Percentiles rank a stretch among this genome's conserved stretches.
Conservation (phyloP, 2,329 filamentous ascomycete species). For the Hypomyces perniciosus region DNA sequence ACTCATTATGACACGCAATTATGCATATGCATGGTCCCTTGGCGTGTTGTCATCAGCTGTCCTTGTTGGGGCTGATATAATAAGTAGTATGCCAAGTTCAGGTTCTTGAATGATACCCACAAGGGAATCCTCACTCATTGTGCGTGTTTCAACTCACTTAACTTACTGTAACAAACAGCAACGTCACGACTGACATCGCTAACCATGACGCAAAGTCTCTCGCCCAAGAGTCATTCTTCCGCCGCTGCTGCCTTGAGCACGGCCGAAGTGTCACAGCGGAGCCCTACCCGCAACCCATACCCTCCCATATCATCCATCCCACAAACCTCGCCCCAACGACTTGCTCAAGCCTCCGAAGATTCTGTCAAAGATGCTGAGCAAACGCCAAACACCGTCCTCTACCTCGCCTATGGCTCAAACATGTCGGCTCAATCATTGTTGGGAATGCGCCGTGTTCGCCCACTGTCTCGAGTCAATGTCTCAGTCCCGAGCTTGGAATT, state of each 20-base stretch:
- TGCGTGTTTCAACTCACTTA: too few species aligned
- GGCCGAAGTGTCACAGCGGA: slow-evolving; percentile 16
- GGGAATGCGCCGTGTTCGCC: slow-evolving; percentile 69
- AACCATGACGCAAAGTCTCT: neutral
- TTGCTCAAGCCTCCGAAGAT: slow-evolving; percentile 25
- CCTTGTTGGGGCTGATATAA: too few species aligned
- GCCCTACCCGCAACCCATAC: slow-evolving; percentile 20
- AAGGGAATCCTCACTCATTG: too few species aligned
- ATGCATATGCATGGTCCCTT: too few species aligned
- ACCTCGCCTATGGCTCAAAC: slow-evolving; percentile 90
- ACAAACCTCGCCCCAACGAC: slow-evolving; percentile 23
- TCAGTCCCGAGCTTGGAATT: slow-evolving; percentile 71
- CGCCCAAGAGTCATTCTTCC: neutral
- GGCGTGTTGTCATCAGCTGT: too few species aligned
- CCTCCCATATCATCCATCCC: slow-evolving; percentile 28
- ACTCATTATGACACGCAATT: too few species aligned
- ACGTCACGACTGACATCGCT: neutral
- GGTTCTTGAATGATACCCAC: too few species aligned
- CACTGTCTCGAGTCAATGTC: slow-evolving; percentile 75
- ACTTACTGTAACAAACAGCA: too few species aligned
- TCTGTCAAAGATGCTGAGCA: slow-evolving; percentile 18
- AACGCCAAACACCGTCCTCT: slow-evolving; percentile 54
- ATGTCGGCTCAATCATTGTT: slow-evolving; percentile 74
- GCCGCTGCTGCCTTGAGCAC: slow-evolving; percentile 21
- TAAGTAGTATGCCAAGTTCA: too few species aligned